Evolutionary conservation across 306 rosid genomes (phyloP).

Genomic region (Begonia loranthoides): DNA sequence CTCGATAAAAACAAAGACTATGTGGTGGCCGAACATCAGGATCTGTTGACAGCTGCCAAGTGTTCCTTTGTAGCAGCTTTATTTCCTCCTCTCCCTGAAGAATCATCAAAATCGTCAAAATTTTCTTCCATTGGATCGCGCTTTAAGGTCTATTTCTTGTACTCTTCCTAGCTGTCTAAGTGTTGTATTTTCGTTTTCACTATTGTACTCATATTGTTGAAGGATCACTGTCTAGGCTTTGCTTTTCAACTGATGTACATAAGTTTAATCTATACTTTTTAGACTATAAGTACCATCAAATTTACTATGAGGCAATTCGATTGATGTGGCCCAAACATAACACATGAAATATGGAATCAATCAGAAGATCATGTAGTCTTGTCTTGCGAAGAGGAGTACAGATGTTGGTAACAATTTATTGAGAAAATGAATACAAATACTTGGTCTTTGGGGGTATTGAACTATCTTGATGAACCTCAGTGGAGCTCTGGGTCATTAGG

Average conservation of each 20-base stretch:
- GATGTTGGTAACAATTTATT: too few species aligned
- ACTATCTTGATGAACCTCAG: too few species aligned
- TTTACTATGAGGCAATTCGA: too few species aligned
- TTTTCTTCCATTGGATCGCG: slow-evolving; percentile 98
- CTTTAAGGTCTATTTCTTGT: slow-evolving; percentile 51
- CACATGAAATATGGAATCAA: too few species aligned
- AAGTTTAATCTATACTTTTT: too few species aligned
- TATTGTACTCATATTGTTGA: not conserved
- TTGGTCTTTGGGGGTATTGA: too few species aligned
- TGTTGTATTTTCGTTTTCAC: slow-evolving; percentile 1
- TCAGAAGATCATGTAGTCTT: too few species aligned
- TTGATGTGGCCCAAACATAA: too few species aligned
- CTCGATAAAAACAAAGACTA: slow-evolving; percentile 99
- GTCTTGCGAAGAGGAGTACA: too few species aligned
- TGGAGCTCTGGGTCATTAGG: too few species aligned
- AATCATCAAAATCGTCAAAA: slow-evolving; percentile 84
- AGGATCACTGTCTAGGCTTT: slow-evolving; percentile 10
- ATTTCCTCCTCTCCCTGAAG: slow-evolving; percentile 82
- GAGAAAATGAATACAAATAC: too few species aligned
- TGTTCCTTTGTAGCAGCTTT: slow-evolving; percentile 80
- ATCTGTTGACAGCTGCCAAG: slow-evolving; percentile 69
- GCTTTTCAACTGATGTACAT: slow-evolving; percentile 10
- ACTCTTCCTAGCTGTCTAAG: slow-evolving; percentile 4
- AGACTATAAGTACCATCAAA: too few species aligned
- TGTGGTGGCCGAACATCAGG: slow-evolving; percentile 98